These are phyloP conservation scores for Leishmania turanica DNA, from an alignment of 208 protist genomes.

Conservation along the genomic window DNA sequence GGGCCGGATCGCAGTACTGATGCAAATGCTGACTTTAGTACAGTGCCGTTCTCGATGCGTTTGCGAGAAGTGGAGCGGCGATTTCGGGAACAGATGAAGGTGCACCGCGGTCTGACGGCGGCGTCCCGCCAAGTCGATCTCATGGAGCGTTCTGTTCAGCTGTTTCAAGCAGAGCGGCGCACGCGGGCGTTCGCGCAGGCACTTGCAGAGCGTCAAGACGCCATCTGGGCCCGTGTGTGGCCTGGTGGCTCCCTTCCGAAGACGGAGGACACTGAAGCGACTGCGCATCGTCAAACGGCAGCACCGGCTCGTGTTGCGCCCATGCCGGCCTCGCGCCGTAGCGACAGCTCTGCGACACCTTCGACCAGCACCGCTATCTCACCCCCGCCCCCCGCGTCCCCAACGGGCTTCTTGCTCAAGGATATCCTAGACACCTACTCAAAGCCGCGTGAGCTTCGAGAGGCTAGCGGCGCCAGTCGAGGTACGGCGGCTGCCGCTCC, in stretches of 20 bases:
- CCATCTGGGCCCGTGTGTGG: slow-evolving; percentile 31
- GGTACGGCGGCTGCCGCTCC: not conserved
- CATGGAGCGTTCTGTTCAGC: slow-evolving; percentile 31
- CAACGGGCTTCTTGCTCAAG: slow-evolving; percentile 24
- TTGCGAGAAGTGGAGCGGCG: slow-evolving; percentile 50
- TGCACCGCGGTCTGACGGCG: slow-evolving; percentile 50
- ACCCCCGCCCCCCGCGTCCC: slow-evolving; percentile 5
- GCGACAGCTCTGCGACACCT: not conserved
- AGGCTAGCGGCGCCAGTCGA: not conserved
- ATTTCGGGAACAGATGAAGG: slow-evolving; percentile 67
- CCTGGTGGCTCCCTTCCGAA: slow-evolving; percentile 3
- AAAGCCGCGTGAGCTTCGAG: slow-evolving; percentile 29
- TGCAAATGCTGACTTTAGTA: no score
- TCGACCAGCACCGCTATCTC: not conserved
- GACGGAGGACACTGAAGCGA: not conserved
- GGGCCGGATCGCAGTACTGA: not conserved
- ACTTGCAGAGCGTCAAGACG: slow-evolving; percentile 29
- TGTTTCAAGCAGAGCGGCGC: slow-evolving; percentile 41
- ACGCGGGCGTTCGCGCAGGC: slow-evolving; percentile 31
- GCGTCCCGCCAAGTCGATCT: slow-evolving; percentile 37
- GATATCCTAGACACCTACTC: slow-evolving; percentile 63
- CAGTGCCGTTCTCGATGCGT: slow-evolving; percentile 43
- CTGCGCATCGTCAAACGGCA: not conserved
- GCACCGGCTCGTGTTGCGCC: not conserved
- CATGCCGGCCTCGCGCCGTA: not conserved